Evolutionary conservation across 306 rosid species (phyloP).

Genomic region (Rosa lucieae): DNA sequence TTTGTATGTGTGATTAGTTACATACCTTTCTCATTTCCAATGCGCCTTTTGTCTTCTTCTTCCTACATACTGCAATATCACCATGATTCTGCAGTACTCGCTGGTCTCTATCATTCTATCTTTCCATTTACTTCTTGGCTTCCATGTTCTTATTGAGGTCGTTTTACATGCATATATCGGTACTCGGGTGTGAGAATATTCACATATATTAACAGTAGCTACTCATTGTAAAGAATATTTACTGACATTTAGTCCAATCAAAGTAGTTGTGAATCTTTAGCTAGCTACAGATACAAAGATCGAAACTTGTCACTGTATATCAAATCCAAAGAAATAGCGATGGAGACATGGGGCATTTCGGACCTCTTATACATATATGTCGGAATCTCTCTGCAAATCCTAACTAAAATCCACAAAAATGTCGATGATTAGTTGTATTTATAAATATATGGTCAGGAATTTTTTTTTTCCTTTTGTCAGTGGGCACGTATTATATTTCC

Average conservation of each 20-base stretch:
- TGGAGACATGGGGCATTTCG: constrained; percentile 3
- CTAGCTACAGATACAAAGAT: neutral
- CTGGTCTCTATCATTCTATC: neutral
- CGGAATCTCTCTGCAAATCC: neutral
- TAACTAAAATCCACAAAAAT: constrained; percentile 3
- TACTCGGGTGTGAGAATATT: neutral
- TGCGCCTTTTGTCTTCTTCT: constrained; percentile 25
- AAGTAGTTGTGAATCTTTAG: neutral
- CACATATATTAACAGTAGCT: neutral
- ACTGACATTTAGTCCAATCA: neutral
- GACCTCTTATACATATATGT: neutral
- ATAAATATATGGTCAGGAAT: neutral
- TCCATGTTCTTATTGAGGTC: neutral
- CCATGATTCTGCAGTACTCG: neutral
- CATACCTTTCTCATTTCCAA: neutral
- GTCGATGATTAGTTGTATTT: neutral
- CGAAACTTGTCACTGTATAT: neutral
- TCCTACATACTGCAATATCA: neutral
- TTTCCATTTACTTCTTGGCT: neutral
- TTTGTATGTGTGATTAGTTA: constrained; percentile 2
- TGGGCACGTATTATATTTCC: neutral
- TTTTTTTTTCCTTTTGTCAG: constrained; percentile 2
- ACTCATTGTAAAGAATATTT: neutral
- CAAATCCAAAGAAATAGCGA: constrained; percentile 1
- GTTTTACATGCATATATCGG: neutral